These are phyloP conservation scores for Zymoseptoria pseudotritici DNA, from an alignment of 2,329 filamentous ascomycete genomes.

Conservation along the genomic window DNA sequence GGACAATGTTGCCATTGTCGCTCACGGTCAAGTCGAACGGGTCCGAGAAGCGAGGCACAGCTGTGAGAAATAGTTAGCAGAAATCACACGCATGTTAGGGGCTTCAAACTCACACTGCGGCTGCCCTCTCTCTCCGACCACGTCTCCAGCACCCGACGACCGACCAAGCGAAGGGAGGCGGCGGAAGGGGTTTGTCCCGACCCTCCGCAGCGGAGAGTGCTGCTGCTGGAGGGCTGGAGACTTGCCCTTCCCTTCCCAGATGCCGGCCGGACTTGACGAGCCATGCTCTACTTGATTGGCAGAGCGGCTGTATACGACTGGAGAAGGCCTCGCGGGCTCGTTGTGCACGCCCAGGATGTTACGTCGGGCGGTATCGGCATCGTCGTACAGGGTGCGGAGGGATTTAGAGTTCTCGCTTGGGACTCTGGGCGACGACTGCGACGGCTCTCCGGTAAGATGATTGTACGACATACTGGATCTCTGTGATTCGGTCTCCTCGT, in stretches of 20 bases:
- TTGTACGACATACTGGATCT: constrained; percentile 5
- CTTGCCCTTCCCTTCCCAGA: not conserved
- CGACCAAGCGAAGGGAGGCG: not conserved
- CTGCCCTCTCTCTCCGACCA: not conserved
- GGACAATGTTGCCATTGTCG: constrained; percentile 13
- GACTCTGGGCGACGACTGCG: constrained; percentile 9
- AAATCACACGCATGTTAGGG: not conserved
- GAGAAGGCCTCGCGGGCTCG: not conserved
- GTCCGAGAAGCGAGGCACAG: constrained; percentile 10
- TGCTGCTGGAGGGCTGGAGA: not conserved
- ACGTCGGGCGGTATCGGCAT: constrained; percentile 21
- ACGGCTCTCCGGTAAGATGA: constrained; percentile 12
- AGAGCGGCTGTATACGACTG: not conserved
- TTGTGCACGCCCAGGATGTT: constrained; percentile 20
- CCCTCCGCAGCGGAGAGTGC: not conserved
- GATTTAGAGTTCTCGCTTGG: constrained; percentile 12
- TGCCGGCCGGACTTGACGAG: not conserved
- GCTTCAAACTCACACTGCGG: not conserved
- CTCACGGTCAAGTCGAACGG: constrained; percentile 25
- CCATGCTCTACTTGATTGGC: not conserved
- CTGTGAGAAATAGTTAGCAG: not conserved
- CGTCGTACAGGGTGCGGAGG: constrained; percentile 20
- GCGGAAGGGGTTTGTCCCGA: constrained; percentile 1
- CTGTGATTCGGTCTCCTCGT: constrained; percentile 10
- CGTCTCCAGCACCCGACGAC: not conserved